phyloP scores from a whole-genome alignment of 129 eudicot genomes.

The Solidago caesia region DNA sequence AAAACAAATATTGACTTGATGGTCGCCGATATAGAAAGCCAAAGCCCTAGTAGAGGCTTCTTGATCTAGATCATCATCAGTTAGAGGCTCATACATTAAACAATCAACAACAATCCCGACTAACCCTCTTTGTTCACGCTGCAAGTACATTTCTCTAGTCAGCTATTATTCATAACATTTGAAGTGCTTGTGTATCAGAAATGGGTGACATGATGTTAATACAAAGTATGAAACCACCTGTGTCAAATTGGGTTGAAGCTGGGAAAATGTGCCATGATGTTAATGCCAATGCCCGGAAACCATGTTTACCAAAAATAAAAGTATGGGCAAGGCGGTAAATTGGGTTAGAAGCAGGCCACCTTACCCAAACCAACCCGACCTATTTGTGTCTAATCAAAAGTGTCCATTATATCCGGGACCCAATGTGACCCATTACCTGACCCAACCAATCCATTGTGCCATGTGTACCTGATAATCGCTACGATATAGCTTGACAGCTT shows the following conservation, averaged over 20 bases:
- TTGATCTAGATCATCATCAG: constrained; percentile 41
- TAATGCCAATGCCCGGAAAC: too few species aligned
- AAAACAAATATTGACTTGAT: neutral
- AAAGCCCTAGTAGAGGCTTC: constrained; percentile 66
- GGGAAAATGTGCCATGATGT: too few species aligned
- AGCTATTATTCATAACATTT: neutral
- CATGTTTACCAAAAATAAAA: too few species aligned
- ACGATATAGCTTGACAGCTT: constrained; percentile 60
- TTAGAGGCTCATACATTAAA: constrained; percentile 50
- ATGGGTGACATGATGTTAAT: too few species aligned
- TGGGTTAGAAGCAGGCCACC: too few species aligned
- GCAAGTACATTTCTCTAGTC: constrained; percentile 25
- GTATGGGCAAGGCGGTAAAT: too few species aligned
- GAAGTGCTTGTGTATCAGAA: too few species aligned
- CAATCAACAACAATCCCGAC: constrained; percentile 48
- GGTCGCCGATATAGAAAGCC: constrained; percentile 49
- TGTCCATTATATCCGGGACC: neutral
- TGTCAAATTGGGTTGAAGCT: too few species aligned
- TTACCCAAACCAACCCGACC: too few species aligned
- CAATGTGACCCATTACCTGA: neutral
- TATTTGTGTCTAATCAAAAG: neutral
- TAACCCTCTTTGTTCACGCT: constrained; percentile 58
- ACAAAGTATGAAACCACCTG: too few species aligned
- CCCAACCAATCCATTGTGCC: neutral
- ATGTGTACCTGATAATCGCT: constrained; percentile 42